phyloP scores from a whole-genome alignment of 306 rosid genomes.

The Cercis canadensis region DNA sequence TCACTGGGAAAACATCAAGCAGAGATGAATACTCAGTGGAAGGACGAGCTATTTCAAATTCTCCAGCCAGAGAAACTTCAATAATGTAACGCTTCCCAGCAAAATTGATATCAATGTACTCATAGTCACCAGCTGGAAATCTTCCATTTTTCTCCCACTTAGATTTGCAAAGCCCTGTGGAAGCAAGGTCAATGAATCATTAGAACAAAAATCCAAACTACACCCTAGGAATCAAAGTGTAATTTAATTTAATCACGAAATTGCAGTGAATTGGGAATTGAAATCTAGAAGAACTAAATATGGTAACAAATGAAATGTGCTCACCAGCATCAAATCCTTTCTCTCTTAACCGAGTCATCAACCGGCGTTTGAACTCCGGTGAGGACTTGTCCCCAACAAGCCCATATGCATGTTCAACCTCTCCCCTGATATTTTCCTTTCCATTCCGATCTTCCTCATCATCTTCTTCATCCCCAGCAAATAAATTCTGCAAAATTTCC shows the following conservation, averaged over 20 bases:
- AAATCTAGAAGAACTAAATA: background rate
- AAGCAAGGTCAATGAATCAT: background rate
- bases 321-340: slow-evolving; percentile 89
- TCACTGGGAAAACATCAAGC: slow-evolving; percentile 56
- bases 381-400: slow-evolving; percentile 38
- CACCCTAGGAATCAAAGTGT: background rate
- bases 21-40: slow-evolving; percentile 57
- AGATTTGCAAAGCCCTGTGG: slow-evolving; percentile 86
- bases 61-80: slow-evolving; percentile 53
- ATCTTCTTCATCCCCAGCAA: slow-evolving; percentile 30
- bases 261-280: too few relatives aligned
- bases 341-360: slow-evolving; percentile 69
- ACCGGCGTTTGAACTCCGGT: slow-evolving; percentile 57
- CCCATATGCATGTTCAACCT: slow-evolving; percentile 47
- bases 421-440: slow-evolving; percentile 47
- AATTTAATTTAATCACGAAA: too few relatives aligned
- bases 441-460: slow-evolving; percentile 33
- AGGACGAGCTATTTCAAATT: slow-evolving; percentile 84
- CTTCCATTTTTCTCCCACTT: slow-evolving; percentile 64
- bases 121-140: slow-evolving; percentile 70
- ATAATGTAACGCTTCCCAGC: slow-evolving; percentile 65
- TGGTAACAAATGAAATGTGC: slow-evolving; percentile 11
- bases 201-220: background rate
- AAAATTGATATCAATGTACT: slow-evolving; percentile 65
- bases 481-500: slow-evolving; percentile 43